Evolutionary conservation across 2,329 filamentous ascomycete species (phyloP).

Genomic region (Trichoderma simmonsii): DNA sequence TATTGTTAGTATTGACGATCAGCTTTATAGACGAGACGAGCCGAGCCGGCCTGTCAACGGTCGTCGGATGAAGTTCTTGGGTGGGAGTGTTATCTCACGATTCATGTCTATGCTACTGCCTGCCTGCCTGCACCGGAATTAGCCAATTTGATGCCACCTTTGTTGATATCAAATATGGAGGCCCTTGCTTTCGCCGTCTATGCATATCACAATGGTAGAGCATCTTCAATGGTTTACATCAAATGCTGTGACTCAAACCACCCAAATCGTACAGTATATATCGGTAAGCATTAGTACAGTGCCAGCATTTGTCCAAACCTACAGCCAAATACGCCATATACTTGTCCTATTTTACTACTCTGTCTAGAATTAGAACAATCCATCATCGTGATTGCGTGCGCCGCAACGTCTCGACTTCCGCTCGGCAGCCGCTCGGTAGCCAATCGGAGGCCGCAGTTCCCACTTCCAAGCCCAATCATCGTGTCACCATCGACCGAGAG

Average conservation of each 20-base stretch:
- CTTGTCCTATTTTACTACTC: neutral
- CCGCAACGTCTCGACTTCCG: neutral
- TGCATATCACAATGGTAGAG: neutral
- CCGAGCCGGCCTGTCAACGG: neutral
- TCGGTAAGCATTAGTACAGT: neutral
- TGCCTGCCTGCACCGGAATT: neutral
- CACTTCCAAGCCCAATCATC: neutral
- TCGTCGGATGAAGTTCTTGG: neutral
- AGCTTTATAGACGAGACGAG: neutral
- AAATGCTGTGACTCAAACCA: no score
- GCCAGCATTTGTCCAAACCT: neutral
- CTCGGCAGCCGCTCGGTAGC: conserved; percentile 1
- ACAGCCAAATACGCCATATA: neutral
- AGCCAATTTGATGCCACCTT: neutral
- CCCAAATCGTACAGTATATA: neutral
- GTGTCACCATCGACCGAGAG: neutral
- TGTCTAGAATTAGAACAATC: neutral
- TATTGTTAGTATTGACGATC: conserved; percentile 11
- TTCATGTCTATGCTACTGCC: neutral
- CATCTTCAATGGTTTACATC: neutral
- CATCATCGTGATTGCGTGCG: neutral
- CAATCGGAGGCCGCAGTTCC: neutral
- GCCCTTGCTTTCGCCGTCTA: neutral
- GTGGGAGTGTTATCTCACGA: neutral
- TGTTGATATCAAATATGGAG: neutral